Percentiles rank a stretch among this genome's conserved stretches.
Evolutionary conservation across 2,329 filamentous ascomycete species (phyloP).

Genomic region (Diaporthe caulivora): DNA sequence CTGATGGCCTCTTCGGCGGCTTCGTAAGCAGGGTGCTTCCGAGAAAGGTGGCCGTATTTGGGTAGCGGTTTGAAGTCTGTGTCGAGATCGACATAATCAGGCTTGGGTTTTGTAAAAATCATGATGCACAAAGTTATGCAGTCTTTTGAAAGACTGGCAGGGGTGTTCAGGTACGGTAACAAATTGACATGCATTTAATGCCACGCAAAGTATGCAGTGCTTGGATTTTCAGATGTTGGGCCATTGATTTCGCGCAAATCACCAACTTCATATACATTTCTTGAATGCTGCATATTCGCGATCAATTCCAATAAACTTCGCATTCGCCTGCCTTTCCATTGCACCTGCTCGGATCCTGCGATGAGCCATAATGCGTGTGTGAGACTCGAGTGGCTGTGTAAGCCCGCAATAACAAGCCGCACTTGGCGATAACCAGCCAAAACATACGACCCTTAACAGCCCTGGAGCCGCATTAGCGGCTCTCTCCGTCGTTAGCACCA

Average conservation of each 20-base stretch:
- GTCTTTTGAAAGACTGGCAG: not conserved
- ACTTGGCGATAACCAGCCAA: not conserved
- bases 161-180: too few species aligned
- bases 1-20: conserved; percentile 3
- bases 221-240: not conserved
- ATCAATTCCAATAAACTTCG: too few species aligned
- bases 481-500: not conserved
- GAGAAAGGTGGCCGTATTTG: conserved; percentile 1
- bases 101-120: not conserved
- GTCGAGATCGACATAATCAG: not conserved
- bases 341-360: not conserved
- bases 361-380: conserved; percentile 5
- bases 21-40: conserved; percentile 12
- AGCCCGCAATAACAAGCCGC: not conserved
- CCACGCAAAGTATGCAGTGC: not conserved
- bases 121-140: not conserved
- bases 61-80: not conserved
- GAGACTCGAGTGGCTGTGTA: not conserved
- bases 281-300: not conserved
- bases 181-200: not conserved
- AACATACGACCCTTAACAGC: not conserved
- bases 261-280: not conserved
- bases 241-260: not conserved
- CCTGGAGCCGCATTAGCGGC: not conserved
- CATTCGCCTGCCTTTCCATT: too few species aligned